These are phyloP conservation scores for Fraxinus anomala DNA, from an alignment of 257 asterid species.

Conservation along the genomic window DNA sequence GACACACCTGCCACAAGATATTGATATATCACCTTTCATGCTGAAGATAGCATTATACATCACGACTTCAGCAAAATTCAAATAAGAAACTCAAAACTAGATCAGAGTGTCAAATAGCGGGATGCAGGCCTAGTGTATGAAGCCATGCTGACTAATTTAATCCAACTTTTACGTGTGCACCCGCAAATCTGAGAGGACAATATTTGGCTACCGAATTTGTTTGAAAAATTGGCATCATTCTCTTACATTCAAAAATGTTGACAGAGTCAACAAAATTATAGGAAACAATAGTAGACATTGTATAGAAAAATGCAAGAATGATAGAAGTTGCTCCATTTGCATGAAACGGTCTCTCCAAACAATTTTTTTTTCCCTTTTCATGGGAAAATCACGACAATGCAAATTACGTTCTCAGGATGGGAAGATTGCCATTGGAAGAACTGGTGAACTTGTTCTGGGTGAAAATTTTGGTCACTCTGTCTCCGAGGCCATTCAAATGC, in stretches of 20 bases:
- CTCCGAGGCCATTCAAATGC: slow-evolving; percentile 2
- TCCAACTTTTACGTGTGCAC: not conserved
- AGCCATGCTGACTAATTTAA: not conserved
- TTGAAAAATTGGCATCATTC: not conserved
- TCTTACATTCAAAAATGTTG: not conserved
- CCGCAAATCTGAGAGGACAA: not conserved
- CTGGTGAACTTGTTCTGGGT: slow-evolving; percentile 51
- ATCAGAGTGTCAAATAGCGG: not conserved
- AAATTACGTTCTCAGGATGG: not conserved
- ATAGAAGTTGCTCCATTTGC: not conserved
- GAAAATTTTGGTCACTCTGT: slow-evolving; percentile 36
- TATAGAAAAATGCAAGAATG: not conserved
- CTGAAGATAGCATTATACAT: not conserved
- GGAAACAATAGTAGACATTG: not conserved
- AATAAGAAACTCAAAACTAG: slow-evolving; percentile 13
- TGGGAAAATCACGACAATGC: not conserved
- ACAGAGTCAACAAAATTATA: not conserved
- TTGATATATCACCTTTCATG: not conserved
- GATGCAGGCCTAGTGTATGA: not conserved
- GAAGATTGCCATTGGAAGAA: not conserved
- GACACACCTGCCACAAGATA: slow-evolving; percentile 60
- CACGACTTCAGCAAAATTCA: not conserved
- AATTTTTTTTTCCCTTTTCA: too few species aligned
- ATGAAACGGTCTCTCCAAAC: not conserved
- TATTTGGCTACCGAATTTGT: not conserved